phyloP scores from a whole-genome alignment of 345 rosid genomes.

The Salix koriyanagi region DNA sequence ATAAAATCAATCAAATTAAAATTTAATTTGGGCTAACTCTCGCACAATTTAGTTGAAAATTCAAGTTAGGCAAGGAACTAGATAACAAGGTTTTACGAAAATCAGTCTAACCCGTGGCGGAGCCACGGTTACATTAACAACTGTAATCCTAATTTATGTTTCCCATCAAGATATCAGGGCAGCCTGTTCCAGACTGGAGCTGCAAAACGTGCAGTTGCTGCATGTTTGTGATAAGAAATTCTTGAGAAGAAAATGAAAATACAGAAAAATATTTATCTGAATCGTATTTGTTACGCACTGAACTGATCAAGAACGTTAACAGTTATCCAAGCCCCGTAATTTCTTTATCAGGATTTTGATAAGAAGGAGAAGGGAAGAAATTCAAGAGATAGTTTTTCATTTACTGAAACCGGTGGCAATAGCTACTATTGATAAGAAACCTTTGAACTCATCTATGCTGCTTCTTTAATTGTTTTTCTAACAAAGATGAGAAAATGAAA shows the following conservation, averaged over 20 bases:
- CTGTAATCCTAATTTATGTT: no score
- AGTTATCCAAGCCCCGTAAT: not conserved
- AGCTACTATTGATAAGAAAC: not conserved
- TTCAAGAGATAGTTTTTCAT: not conserved
- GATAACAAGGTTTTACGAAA: no score
- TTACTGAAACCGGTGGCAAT: not conserved
- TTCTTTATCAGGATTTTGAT: not conserved
- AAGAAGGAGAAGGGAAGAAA: not conserved
- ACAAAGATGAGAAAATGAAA: not conserved
- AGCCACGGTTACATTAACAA: no score
- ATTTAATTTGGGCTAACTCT: no score
- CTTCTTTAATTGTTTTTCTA: not conserved
- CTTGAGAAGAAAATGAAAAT: not conserved
- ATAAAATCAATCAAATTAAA: no score
- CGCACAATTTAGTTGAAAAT: no score
- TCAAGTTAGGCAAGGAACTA: no score
- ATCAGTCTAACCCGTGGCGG: no score
- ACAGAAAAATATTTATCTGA: not conserved
- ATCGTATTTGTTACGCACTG: not conserved
- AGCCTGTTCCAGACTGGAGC: not conserved
- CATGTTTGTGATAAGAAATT: not conserved
- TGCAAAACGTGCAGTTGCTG: constrained; percentile 3
- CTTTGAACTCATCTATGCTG: not conserved
- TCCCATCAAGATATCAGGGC: not conserved
- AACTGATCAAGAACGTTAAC: not conserved